phyloP scores from a whole-genome alignment of 169 alveolate genomes.

The Plasmodium adleri region DNA sequence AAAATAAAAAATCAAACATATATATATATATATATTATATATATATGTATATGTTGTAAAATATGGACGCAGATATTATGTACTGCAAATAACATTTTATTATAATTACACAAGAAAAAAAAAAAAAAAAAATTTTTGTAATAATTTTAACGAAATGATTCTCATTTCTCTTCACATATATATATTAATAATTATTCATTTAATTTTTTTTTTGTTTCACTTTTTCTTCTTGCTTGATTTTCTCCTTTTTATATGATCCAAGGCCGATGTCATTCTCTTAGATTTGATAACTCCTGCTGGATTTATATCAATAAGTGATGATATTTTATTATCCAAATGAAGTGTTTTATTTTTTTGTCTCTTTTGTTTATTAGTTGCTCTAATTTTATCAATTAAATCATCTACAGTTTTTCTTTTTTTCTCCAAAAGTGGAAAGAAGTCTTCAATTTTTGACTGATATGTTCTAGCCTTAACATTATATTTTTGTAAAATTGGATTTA shows the following conservation, averaged over 20 bases:
- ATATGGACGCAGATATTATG: too few species aligned
- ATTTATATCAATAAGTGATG: slow-evolving; percentile 42
- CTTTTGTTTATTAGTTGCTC: slow-evolving; percentile 23
- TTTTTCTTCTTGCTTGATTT: slow-evolving; percentile 16
- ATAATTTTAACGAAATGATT: too few species aligned
- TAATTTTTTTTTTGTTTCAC: neutral
- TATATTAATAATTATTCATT: neutral
- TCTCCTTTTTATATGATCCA: slow-evolving; percentile 44
- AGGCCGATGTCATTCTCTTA: slow-evolving; percentile 48
- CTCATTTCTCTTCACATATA: too few species aligned
- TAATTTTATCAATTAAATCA: slow-evolving; percentile 37
- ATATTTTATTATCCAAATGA: neutral
- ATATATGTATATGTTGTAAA: too few species aligned
- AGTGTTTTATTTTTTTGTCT: neutral
- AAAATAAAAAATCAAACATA: too few species aligned
- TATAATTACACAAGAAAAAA: neutral
- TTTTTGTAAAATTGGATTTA: slow-evolving; percentile 48
- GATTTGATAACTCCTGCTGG: slow-evolving; percentile 65
- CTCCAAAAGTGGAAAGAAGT: slow-evolving; percentile 65
- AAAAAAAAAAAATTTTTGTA: neutral
- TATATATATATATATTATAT: too few species aligned
- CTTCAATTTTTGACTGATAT: slow-evolving; percentile 46
- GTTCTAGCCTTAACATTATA: slow-evolving; percentile 49
- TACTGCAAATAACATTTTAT: too few species aligned
- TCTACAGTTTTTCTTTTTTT: slow-evolving; percentile 49